Evolutionary conservation across 2,329 filamentous ascomycete genomes (phyloP), one percentile per base, ranked within the genome.

Genomic region (Simplicillium aogashimaense): DNA sequence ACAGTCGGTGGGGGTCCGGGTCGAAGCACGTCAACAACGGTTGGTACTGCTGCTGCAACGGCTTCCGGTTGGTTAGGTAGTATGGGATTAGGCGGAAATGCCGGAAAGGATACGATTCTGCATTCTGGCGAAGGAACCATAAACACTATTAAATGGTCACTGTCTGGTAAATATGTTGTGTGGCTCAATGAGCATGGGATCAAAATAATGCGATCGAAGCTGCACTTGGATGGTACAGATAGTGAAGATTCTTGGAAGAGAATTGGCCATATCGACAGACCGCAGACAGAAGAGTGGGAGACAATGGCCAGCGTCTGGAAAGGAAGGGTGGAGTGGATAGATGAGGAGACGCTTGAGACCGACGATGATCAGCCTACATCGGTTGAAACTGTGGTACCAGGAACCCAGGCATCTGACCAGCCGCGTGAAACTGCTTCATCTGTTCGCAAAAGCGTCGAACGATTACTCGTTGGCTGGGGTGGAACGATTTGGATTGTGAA

Each of bases 181-280:
- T 98, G 92, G 92, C 74, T 94, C 32, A 98, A 97, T 53, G 92
- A 98, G 60, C 83, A 94, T 53, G 92, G 92, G 4, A 94, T 97
- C 57, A 95, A 95, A 59, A 92, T 98, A 45, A 97, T 97, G 89
- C 78, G 92, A 30, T 87, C 87, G 4, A 86, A 92, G 56, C 56
- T 94, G 15, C 78, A 89, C 50, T 70, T 95, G 5, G 86, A 94
- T 6, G 79, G 70, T 46, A 72, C 73, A 11, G 83, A 94, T 53
- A 66, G 74, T 2, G 89, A 95, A 13, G 81, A 83, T 48, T 86
- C 89, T 3, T 98, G 94, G 94, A 94, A 92, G 60, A 76, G 90
- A 9, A 86, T 98, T 46, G 89, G 86, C 17, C 90, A 97, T 56
- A 82, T 94, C 44, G 88, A 94, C 55, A 78, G 88, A 34, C 92